These are phyloP conservation scores for Periconia digitata DNA, from an alignment of 2,329 filamentous ascomycete genomes.

Conservation along the genomic window DNA sequence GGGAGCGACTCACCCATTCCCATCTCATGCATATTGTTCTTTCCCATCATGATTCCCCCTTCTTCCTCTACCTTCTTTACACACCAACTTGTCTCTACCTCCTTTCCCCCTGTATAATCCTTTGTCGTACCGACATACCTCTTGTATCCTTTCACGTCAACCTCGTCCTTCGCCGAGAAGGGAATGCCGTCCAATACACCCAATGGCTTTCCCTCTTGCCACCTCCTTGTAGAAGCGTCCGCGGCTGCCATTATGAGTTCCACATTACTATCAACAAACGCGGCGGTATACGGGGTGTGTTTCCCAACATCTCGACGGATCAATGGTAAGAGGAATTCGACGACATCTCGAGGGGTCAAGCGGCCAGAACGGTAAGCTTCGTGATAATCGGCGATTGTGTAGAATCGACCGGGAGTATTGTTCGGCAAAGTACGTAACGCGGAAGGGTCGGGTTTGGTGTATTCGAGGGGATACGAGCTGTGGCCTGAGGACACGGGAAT, in stretches of 20 bases:
- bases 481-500: slow-evolving; percentile 44
- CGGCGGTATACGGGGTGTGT: slow-evolving; percentile 65
- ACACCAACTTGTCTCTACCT: slow-evolving; percentile 67
- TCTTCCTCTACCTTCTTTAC: slow-evolving; percentile 70
- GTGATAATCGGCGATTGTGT: slow-evolving; percentile 74
- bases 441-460: slow-evolving; percentile 13
- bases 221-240: slow-evolving; percentile 71
- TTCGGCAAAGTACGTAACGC: slow-evolving; percentile 22
- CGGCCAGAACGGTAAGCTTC: slow-evolving; percentile 69
- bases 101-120: slow-evolving; percentile 54
- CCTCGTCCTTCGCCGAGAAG: slow-evolving; percentile 81
- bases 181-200: slow-evolving; percentile 80
- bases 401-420: slow-evolving; percentile 33
- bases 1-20: slow-evolving; percentile 60
- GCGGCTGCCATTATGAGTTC: slow-evolving; percentile 69
- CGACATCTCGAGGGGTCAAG: slow-evolving; percentile 71
- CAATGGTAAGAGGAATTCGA: slow-evolving; percentile 69
- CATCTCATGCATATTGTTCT: slow-evolving; percentile 78
- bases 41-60: slow-evolving; percentile 74
- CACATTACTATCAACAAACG: slow-evolving; percentile 69
- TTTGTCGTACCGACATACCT: slow-evolving; percentile 66
- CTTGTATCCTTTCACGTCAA: slow-evolving; percentile 69
- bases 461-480: slow-evolving; percentile 19
- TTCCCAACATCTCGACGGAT: slow-evolving; percentile 62
- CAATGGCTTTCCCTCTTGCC: slow-evolving; percentile 64